Base-by-base conservation (phyloP, 2,329 filamentous ascomycete species). In the Paramyrothecium sp. region DNA sequence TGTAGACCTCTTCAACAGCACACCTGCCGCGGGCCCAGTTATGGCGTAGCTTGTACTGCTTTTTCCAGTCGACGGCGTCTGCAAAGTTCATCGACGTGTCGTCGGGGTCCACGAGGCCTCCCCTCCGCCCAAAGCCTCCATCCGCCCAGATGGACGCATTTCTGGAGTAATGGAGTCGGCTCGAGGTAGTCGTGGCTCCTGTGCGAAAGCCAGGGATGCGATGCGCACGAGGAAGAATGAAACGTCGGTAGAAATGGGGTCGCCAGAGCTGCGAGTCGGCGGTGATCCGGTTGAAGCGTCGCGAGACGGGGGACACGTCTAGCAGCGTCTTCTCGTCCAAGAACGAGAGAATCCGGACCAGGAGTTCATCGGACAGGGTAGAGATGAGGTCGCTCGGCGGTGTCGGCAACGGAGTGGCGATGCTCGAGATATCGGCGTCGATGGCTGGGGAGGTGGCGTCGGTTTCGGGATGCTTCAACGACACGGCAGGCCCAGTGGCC, bases 251-350 rank as follows among this genome's bases (percentile, higher is more conserved):
- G 75, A 97, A 99, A 53, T 92, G 85, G 16, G 84, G 83, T 71
- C 94, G 95, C 95, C 95, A 99, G 56, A 98, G 78, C 70, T 97
- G 92, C 1, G 89, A 89, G 72, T 98, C 95, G 55, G 83, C 81
- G 8, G 91, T 83, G 19, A 98, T 81, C 44, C 80, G 80, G 64
- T 87, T 81, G 68, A 96, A 89, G 58, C 90, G 91, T 55, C 77
- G 85, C 2, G 92, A 97, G n/a, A 93, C 81, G 55, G 86, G 77
- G 7, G 81, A 77, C 38, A 84, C 78, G 54, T 78, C 76, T 54
- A 92, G 80, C 10, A 98, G 82, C 26, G 88, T 83, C 8, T 81
- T 75, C 30, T 91, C 83, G 2, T 89, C 77, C n/a, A 97, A 80
- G 69, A 86, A 89, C 4, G 89, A 89, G 38, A 97, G 80, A 59